phyloP scores from a whole-genome alignment of 257 asterid genomes.

The Solanum sitiens region DNA sequence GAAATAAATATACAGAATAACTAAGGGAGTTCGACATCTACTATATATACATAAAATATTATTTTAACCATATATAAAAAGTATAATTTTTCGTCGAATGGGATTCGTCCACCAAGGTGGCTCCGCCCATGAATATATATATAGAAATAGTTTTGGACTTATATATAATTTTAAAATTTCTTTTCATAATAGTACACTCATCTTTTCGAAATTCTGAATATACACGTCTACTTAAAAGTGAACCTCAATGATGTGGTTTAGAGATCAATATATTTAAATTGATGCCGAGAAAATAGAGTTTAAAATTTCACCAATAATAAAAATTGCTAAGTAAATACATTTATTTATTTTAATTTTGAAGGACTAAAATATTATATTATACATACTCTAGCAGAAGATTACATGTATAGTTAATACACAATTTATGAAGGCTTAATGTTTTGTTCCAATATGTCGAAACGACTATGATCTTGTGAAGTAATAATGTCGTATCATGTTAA shows the following conservation, averaged over 20 bases:
- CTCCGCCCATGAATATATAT: no score
- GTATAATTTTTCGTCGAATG: no score
- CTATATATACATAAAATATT: no score
- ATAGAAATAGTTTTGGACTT: no score
- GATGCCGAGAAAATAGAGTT: no score
- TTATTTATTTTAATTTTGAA: neutral
- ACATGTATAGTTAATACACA: neutral
- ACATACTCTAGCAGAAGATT: neutral
- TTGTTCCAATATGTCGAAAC: neutral
- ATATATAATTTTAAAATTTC: no score
- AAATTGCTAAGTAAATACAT: neutral
- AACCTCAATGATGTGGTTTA: neutral
- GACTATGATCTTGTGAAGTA: neutral
- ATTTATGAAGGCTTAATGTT: neutral
- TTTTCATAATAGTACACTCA: no score
- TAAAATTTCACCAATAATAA: no score
- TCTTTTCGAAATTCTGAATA: neutral
- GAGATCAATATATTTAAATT: neutral
- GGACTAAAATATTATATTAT: neutral
- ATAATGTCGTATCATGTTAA: constrained; percentile 1
- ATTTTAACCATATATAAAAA: no score
- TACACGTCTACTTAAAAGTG: neutral
- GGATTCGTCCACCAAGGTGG: no score
- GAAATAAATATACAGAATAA: no score
- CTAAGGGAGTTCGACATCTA: no score